phyloP scores from a whole-genome alignment of 306 rosid genomes.

The Echinosophora koreensis region DNA sequence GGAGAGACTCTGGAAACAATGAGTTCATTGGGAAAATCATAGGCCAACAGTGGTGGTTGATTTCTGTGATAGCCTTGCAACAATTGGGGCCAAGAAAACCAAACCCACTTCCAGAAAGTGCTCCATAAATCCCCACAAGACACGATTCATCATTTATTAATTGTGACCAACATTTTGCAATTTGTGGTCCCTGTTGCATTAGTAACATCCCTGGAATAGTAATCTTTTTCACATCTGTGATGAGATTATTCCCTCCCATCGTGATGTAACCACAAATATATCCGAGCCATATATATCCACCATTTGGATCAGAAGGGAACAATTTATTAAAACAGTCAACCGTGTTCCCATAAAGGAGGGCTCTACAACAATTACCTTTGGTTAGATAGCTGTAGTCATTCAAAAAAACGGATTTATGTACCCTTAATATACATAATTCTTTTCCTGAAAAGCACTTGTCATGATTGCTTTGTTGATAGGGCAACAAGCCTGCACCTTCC shows the following conservation, averaged over 20 bases:
- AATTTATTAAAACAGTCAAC: not conserved
- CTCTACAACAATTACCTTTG: slow-evolving; percentile 37
- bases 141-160: not conserved
- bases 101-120: not conserved
- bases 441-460: not conserved
- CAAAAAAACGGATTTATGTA: not conserved
- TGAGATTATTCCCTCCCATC: not conserved
- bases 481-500: not conserved
- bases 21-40: not conserved
- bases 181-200: not conserved
- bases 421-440: not conserved
- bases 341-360: not conserved
- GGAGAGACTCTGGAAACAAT: not conserved
- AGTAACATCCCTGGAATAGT: not conserved
- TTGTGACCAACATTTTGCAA: not conserved
- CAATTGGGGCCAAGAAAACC: not conserved
- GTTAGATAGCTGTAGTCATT: not conserved
- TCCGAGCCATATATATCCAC: slow-evolving; percentile 1
- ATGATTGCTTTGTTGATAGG: not conserved
- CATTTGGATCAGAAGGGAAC: not conserved
- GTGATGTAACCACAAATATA: not conserved
- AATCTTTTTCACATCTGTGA: too few species aligned
- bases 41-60: not conserved
- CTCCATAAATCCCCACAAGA: not conserved
- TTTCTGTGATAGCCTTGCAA: not conserved